Evolutionary conservation across 805 yeast species (phyloP), one percentile per base, ranked within the genome.

Genomic region (Wickerhamomyces rabaulensis): DNA sequence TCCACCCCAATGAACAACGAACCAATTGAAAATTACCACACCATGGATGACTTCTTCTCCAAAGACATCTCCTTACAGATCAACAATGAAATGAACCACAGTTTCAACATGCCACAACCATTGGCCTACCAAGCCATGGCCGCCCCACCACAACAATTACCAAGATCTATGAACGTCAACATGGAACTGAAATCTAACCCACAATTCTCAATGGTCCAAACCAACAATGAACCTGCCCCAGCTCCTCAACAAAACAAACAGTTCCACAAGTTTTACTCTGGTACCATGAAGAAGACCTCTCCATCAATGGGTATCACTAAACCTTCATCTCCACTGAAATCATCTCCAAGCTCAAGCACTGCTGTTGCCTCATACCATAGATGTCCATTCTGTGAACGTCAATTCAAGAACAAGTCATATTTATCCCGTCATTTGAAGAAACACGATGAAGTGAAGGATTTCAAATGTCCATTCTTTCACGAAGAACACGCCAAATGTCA

Each of bases 381-480:
- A 46, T 87, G 96, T 67, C 76, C 81, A 8, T 74, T 78, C 51
- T 88, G 96, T 66, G 73, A 74, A 42, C 80, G 94, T 2, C 73
- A 71, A 39, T 88, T 88, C 68, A 76, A 80, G 51, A 83, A 87
- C 43, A 83, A 83, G 60, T 92, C 95, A 6, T 88, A 88, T 61
- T 70, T 87, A 48, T 85, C 95, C 0, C 78, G 95, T 51, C 96
- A 88, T 64, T 64, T 85, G 66, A 85, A 87, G 68, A 87, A 87
- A 62, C 96, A 87, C 61, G 83, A 82, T n/a, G 67, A 74, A 7
- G 71, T 75, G 31, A 87, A 87, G 67, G 95, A 92, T 9, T 87
- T 82, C 64, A 74, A 71, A 46, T 87, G 96, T 66, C 95, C 95
- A 13, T 87, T 84, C 63, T 84, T 66, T 70, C 67, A 55, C 54